Evolutionary conservation across 2,329 filamentous ascomycete species (phyloP).

Genomic region (Aspergillus sclerotialis): DNA sequence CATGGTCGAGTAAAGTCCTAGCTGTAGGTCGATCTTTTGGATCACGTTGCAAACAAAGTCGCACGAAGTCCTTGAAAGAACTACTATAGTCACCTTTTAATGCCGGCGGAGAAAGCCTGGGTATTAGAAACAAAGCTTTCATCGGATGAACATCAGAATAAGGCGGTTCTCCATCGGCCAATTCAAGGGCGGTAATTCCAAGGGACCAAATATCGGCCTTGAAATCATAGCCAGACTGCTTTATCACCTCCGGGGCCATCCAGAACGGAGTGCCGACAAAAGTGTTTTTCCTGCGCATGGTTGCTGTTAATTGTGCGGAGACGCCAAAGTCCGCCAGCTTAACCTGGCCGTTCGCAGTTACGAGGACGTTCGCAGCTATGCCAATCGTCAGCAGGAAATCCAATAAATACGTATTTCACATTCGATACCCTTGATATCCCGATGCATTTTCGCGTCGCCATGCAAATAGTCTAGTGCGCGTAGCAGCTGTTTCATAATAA

Average conservation of each 20-base stretch:
- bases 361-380: conserved; percentile 81
- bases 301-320: conserved; percentile 89
- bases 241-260: conserved; percentile 99
- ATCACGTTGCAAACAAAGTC: conserved; percentile 78
- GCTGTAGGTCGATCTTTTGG: conserved; percentile 83
- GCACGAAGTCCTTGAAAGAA: conserved; percentile 76
- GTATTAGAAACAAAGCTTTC: conserved; percentile 95
- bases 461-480: conserved; percentile 90
- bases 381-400: conserved; percentile 8
- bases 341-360: conserved; percentile 86
- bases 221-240: conserved; percentile 95
- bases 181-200: conserved; percentile 85
- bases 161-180: conserved; percentile 86
- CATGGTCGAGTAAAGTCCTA: conserved; percentile 77
- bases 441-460: conserved; percentile 88
- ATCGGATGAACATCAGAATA: conserved; percentile 97
- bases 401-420: neutral
- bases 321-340: conserved; percentile 97
- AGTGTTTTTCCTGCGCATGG: conserved; percentile 99
- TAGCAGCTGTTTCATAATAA: conserved; percentile 84
- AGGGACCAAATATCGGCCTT: conserved; percentile 98
- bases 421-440: conserved; percentile 79
- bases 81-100: conserved; percentile 77
- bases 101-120: conserved; percentile 81
- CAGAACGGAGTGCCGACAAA: conserved; percentile 98